phyloP scores from a whole-genome alignment of 257 asterid genomes.

The Eucommia ulmoides region DNA sequence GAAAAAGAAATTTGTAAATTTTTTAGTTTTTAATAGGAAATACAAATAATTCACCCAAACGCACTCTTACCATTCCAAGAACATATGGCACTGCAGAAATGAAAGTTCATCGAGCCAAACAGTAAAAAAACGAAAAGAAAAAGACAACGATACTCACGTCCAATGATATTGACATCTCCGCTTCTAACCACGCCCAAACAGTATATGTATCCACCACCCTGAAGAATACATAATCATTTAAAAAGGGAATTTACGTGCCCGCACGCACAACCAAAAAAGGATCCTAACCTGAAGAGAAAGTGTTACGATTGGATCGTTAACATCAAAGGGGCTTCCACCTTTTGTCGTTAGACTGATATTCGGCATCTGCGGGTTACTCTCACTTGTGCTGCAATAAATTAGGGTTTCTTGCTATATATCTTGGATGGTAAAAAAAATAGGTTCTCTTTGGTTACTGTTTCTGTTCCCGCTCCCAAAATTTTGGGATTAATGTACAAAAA shows the following conservation, averaged over 20 bases:
- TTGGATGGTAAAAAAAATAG: too few relatives aligned
- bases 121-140: neutral
- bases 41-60: too few relatives aligned
- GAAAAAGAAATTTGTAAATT: too few relatives aligned
- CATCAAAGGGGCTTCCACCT: constrained; percentile 48
- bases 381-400: constrained; percentile 39
- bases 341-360: constrained; percentile 61
- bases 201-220: constrained; percentile 38
- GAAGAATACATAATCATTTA: constrained; percentile 14
- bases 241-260: constrained; percentile 1
- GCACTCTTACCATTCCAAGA: too few relatives aligned
- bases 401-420: too few relatives aligned
- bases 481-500: too few relatives aligned
- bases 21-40: too few relatives aligned
- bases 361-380: constrained; percentile 32
- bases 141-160: constrained; percentile 55
- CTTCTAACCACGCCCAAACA: constrained; percentile 82
- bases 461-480: too few relatives aligned
- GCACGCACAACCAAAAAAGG: constrained; percentile 2
- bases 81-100: neutral
- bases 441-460: too few relatives aligned
- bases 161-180: constrained; percentile 68
- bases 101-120: neutral
- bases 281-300: constrained; percentile 37
- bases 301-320: constrained; percentile 34